These are phyloP conservation scores for Geotrichum carabidarum DNA, from an alignment of 1,139 yeast genomes.

Conservation along the genomic window DNA sequence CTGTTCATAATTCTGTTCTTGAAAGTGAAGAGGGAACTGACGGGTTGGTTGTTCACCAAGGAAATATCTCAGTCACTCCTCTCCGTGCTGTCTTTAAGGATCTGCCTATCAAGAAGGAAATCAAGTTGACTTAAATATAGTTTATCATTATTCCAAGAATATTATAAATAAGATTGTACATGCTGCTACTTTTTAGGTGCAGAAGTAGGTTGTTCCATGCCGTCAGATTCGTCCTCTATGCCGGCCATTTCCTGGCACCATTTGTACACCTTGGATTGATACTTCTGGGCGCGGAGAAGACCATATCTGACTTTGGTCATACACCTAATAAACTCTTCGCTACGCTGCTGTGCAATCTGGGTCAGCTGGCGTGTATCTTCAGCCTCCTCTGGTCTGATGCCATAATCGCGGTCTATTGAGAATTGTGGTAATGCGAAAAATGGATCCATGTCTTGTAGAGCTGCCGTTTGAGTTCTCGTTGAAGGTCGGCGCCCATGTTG, in stretches of 20 bases:
- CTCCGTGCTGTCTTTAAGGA: constrained; percentile 67
- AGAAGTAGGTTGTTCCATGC: constrained; percentile 9
- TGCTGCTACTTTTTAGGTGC: not conserved
- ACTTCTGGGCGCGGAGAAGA: constrained; percentile 68
- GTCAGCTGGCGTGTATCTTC: constrained; percentile 62
- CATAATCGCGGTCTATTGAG: constrained; percentile 43
- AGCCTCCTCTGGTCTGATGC: constrained; percentile 49
- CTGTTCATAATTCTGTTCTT: constrained; percentile 58
- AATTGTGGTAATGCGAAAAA: constrained; percentile 61
- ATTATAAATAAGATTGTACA: no score
- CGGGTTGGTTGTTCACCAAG: constrained; percentile 44
- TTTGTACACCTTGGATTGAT: constrained; percentile 59
- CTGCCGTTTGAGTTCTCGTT: not conserved
- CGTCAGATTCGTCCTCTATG: constrained; percentile 38
- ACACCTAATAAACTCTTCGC: constrained; percentile 82
- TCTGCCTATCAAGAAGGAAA: constrained; percentile 56
- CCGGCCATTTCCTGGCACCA: constrained; percentile 90
- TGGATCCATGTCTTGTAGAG: constrained; percentile 45
- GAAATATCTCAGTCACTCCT: constrained; percentile 67
- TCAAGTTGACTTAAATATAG: constrained; percentile 32
- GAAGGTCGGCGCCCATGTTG: not conserved
- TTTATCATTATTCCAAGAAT: no score
- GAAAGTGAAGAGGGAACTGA: constrained; percentile 47
- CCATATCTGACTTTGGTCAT: constrained; percentile 67
- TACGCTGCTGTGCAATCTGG: constrained; percentile 75